Conservation (phyloP, 1,139 yeast genomes). For the Lizanozyma gosingica region DNA sequence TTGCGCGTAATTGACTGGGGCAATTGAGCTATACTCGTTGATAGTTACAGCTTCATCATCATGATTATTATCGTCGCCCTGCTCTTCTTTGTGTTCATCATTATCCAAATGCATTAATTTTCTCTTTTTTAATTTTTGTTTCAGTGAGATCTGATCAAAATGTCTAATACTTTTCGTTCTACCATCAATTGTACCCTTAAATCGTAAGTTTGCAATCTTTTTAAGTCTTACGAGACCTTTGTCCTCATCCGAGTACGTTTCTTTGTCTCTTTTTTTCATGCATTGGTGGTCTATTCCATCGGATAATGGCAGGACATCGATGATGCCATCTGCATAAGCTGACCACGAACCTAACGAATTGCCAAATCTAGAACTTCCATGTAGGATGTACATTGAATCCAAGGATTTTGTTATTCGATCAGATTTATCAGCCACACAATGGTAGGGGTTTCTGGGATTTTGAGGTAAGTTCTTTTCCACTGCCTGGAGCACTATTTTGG, state of each 20-base stretch:
- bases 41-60: slow-evolving; percentile 14
- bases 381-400: slow-evolving; percentile 44
- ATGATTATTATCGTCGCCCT: slow-evolving; percentile 11
- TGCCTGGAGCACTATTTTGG: slow-evolving; percentile 50
- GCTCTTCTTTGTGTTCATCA: slow-evolving; percentile 10
- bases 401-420: slow-evolving; percentile 33
- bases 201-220: slow-evolving; percentile 41
- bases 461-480: slow-evolving; percentile 45
- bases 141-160: slow-evolving; percentile 21
- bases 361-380: slow-evolving; percentile 54
- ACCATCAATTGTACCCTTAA: slow-evolving; percentile 44
- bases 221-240: slow-evolving; percentile 14
- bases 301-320: slow-evolving; percentile 54
- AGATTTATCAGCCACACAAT: slow-evolving; percentile 13
- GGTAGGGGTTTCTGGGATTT: slow-evolving; percentile 17
- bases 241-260: slow-evolving; percentile 6
- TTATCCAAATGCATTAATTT: slow-evolving; percentile 7
- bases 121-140: slow-evolving; percentile 6
- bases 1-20: slow-evolving; percentile 47
- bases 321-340: slow-evolving; percentile 55
- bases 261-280: slow-evolving; percentile 7
- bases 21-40: slow-evolving; percentile 37
- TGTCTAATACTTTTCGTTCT: slow-evolving; percentile 21
- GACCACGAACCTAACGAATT: slow-evolving; percentile 61
- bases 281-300: slow-evolving; percentile 8